Evolutionary conservation across 2,329 filamentous ascomycete genomes (phyloP).

Genomic region (Diaporthe sp.): DNA sequence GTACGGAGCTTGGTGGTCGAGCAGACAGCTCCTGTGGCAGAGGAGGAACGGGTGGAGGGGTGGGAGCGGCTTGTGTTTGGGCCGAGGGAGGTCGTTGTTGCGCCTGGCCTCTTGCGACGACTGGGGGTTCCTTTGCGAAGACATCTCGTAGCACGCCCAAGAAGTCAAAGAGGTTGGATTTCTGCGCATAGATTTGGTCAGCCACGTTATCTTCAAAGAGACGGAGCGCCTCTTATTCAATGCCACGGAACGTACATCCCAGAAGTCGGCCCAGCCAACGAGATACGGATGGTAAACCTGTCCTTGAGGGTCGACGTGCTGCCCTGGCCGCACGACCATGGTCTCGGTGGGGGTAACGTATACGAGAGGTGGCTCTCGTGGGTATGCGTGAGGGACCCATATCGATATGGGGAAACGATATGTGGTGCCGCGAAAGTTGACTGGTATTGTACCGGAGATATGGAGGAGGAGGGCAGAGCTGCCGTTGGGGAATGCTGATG

Average conservation of each 20-base stretch:
- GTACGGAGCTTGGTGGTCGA: slow-evolving; percentile 54
- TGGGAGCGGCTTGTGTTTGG: slow-evolving; percentile 50
- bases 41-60: slow-evolving; percentile 79
- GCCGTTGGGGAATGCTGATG: slow-evolving; percentile 87
- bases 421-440: slow-evolving; percentile 86
- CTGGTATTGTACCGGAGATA: slow-evolving; percentile 90
- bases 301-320: slow-evolving; percentile 94
- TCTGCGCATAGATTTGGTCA: slow-evolving; percentile 63
- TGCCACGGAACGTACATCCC: slow-evolving; percentile 78
- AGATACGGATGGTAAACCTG: slow-evolving; percentile 97
- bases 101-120: slow-evolving; percentile 79
- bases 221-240: no score
- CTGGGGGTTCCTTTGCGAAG: slow-evolving; percentile 95
- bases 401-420: slow-evolving; percentile 93
- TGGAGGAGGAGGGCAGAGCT: slow-evolving; percentile 87
- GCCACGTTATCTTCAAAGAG: not conserved
- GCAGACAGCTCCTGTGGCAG: slow-evolving; percentile 75
- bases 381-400: slow-evolving; percentile 95
- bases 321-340: slow-evolving; percentile 91
- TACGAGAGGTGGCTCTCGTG: slow-evolving; percentile 84
- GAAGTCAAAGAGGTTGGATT: slow-evolving; percentile 87
- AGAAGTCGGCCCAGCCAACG: slow-evolving; percentile 88
- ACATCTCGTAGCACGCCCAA: slow-evolving; percentile 85
- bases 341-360: slow-evolving; percentile 91
- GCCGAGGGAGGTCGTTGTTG: slow-evolving; percentile 54